These are phyloP conservation scores for Arthrobotrys conoides DNA, from an alignment of 2,329 filamentous ascomycete genomes.

Conservation along the genomic window DNA sequence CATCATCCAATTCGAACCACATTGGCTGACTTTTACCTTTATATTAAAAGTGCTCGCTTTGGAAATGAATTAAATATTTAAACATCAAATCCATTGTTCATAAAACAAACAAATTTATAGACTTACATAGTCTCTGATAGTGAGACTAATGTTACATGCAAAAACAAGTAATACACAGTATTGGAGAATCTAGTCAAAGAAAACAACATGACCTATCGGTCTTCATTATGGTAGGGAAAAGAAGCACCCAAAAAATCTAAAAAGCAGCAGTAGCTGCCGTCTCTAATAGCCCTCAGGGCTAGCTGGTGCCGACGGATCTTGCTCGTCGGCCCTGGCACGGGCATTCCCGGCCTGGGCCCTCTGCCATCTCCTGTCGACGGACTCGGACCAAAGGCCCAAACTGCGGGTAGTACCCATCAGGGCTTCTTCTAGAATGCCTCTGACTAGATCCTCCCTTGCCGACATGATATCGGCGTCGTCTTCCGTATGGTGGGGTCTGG, in stretches of 20 bases:
- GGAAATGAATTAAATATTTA: conserved; percentile 21
- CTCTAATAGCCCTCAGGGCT: not conserved
- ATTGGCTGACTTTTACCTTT: conserved; percentile 48
- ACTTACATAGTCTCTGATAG: conserved; percentile 9
- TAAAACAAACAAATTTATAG: conserved; percentile 20
- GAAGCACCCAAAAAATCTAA: not conserved
- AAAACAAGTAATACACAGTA: not conserved
- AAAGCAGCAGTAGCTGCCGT: not conserved
- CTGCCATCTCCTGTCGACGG: not conserved
- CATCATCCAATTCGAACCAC: conserved; percentile 22
- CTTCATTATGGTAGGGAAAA: not conserved
- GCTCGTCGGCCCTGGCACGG: not conserved
- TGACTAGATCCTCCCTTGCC: not conserved
- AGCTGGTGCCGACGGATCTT: not conserved
- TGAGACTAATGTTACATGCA: not conserved
- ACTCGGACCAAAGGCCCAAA: not conserved
- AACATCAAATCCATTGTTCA: not conserved
- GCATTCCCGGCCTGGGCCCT: not conserved
- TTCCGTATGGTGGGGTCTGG: not conserved
- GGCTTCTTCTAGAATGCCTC: not conserved
- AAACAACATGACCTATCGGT: not conserved
- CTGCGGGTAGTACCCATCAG: conserved; percentile 3
- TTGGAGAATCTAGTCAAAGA: not conserved
- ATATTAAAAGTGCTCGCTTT: conserved; percentile 55
- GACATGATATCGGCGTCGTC: not conserved